Conservation (phyloP, 306 rosid species). For the Dalbergia cochinchinensis region DNA sequence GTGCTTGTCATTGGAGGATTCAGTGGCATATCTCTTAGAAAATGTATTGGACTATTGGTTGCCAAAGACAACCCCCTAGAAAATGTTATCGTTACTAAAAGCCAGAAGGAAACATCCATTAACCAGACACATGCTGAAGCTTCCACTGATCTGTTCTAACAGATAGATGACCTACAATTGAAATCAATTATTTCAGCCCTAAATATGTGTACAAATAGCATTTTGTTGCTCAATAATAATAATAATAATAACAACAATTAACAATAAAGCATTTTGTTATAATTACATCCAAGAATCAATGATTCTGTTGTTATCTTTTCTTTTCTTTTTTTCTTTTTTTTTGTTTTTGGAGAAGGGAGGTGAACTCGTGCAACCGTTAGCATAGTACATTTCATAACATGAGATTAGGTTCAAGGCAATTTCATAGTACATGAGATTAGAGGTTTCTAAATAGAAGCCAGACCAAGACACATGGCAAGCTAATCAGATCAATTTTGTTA, state of each 20-base stretch:
- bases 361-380: background rate
- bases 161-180: constrained; percentile 27
- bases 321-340: background rate
- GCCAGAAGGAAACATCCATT: constrained; percentile 11
- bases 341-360: background rate
- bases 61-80: constrained; percentile 2
- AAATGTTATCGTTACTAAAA: background rate
- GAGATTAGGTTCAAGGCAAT: background rate
- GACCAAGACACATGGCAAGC: constrained; percentile 7
- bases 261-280: background rate
- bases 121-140: constrained; percentile 2
- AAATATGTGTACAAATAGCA: background rate
- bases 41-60: background rate
- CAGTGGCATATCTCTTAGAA: constrained; percentile 5
- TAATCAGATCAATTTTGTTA: background rate
- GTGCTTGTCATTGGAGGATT: constrained; percentile 28
- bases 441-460: background rate
- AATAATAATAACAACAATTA: no score
- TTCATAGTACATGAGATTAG: constrained; percentile 8
- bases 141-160: constrained; percentile 33
- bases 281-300: constrained; percentile 3
- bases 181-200: constrained; percentile 31
- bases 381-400: background rate
- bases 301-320: background rate
- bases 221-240: no score